phyloP scores from a whole-genome alignment of 106 monocot species.

The Xerophyta viscosa region DNA sequence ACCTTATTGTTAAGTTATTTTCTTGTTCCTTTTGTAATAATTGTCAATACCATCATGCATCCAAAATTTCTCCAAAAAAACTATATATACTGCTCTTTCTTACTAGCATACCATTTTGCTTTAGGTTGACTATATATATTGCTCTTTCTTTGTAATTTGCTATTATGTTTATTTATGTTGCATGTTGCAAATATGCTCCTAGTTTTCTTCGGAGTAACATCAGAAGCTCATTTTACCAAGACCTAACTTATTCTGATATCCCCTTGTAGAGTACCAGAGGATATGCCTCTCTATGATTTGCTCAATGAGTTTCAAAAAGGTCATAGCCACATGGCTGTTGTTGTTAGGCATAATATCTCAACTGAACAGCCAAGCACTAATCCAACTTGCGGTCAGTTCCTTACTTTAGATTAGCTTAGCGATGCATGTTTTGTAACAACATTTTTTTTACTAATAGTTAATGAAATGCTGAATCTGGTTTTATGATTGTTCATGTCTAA shows the following conservation, averaged over 20 bases:
- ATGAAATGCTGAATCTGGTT: not conserved
- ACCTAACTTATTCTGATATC: not conserved
- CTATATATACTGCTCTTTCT: too few relatives aligned
- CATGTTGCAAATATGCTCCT: too few relatives aligned
- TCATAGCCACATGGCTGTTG: slow-evolving; percentile 97
- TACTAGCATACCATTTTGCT: too few relatives aligned
- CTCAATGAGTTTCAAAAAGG: slow-evolving; percentile 98
- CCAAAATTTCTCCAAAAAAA: too few relatives aligned
- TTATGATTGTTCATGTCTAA: not conserved
- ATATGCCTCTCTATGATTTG: slow-evolving; percentile 96
- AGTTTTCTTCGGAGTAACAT: too few relatives aligned
- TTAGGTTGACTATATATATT: too few relatives aligned
- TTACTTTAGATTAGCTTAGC: not conserved
- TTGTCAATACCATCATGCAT: too few relatives aligned
- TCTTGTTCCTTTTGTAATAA: not conserved
- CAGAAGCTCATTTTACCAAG: not conserved
- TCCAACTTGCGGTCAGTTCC: slow-evolving; percentile 34
- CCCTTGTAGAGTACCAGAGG: slow-evolving; percentile 58
- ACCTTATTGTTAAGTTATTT: too few relatives aligned
- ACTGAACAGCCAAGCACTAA: slow-evolving; percentile 10
- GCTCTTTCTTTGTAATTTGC: too few relatives aligned
- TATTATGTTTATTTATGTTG: too few relatives aligned
- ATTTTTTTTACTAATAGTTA: too few relatives aligned
- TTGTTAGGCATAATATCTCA: slow-evolving; percentile 36
- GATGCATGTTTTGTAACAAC: too few relatives aligned